Base-by-base conservation (phyloP, 139 green algal genomes). In the Mesostigma viride region DNA sequence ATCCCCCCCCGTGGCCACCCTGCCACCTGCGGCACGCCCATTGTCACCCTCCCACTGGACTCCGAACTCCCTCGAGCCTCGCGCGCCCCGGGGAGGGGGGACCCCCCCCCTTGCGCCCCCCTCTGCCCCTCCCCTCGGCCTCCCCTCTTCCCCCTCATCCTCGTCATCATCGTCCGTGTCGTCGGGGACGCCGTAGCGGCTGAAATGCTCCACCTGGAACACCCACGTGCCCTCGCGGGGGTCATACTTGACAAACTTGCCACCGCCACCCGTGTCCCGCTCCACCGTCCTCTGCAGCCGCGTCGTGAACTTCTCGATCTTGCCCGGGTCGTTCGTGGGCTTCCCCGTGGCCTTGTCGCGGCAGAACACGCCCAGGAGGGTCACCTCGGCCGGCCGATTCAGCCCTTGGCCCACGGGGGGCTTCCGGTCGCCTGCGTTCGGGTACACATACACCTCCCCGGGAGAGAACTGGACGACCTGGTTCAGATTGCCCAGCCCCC, bases 181-280 rank as follows among this genome's bases (percentile, higher is more conserved):
- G 31, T 85, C 82, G 2, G 75, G 68, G 3, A 85, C 78, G 4
- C 85, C 89, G 60, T 95, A 95, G 46, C 79, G 82, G 73, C 81
- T 90, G 70, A 96, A 96, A 77, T 96, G 90, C 59, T 96, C 85
- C n/a, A 95, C 89, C 64, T 85, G 69, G 69, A 96, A 96, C 31
- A 69, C 73, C 89, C 89, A 96, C 2, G 83, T 81, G 33, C 87
- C 89, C 11, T 62, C 78, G 3, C 83, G 68, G 0, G 77, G 31
- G 48, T 90, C 75, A 62, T 95, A 96, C 1, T 51, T 76, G 22
- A 95, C 58, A 65, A 95, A 94, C n/a, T 77, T 71, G 3, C 85
- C 86, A 2, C 76, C 83, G 75, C 34, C 32, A 5, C 4, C 8
- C 8, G 62, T 68, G 34, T 91, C 87, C 53, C 81, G 70, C 3